These are phyloP conservation scores for Eucalyptus polyanthemos DNA, from an alignment of 345 rosid genomes.

Conservation along the genomic window DNA sequence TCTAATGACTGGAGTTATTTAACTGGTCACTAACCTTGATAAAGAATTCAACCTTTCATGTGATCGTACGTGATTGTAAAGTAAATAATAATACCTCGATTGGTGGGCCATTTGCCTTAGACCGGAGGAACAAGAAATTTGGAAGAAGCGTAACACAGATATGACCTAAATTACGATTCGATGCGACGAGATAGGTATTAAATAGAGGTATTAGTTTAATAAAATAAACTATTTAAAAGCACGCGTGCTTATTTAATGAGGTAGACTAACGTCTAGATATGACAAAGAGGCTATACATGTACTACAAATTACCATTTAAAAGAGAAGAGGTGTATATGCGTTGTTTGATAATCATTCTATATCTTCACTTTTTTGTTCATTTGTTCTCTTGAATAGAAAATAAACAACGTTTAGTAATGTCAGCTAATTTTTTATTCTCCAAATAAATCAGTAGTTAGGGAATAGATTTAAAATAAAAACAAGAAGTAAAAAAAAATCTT, in stretches of 20 bases:
- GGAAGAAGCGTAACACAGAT: not conserved
- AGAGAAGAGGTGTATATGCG: not conserved
- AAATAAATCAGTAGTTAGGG: fast-evolving
- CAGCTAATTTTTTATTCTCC: too few species aligned
- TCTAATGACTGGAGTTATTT: not conserved
- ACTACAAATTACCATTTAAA: not conserved
- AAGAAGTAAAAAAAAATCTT: too few species aligned
- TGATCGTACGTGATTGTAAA: not conserved
- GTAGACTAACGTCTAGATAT: not conserved
- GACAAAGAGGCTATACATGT: not conserved
- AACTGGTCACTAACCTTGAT: not conserved
- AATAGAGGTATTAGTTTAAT: not conserved
- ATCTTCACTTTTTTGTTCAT: too few species aligned
- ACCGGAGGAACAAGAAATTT: not conserved
- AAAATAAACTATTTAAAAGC: too few species aligned
- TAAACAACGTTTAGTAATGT: too few species aligned
- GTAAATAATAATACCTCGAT: not conserved
- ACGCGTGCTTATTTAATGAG: not conserved
- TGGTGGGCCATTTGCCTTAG: not conserved
- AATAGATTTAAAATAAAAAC: too few species aligned
- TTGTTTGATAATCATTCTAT: too few species aligned
- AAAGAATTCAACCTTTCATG: not conserved
- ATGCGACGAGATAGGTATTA: not conserved
- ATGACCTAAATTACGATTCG: not conserved
- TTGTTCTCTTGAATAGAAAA: not conserved